Percentiles rank a stretch among this genome's conserved stretches.
These are phyloP conservation scores for Nepenthes mirabilis DNA, from an alignment of 148 eudicot species.

Conservation along the genomic window DNA sequence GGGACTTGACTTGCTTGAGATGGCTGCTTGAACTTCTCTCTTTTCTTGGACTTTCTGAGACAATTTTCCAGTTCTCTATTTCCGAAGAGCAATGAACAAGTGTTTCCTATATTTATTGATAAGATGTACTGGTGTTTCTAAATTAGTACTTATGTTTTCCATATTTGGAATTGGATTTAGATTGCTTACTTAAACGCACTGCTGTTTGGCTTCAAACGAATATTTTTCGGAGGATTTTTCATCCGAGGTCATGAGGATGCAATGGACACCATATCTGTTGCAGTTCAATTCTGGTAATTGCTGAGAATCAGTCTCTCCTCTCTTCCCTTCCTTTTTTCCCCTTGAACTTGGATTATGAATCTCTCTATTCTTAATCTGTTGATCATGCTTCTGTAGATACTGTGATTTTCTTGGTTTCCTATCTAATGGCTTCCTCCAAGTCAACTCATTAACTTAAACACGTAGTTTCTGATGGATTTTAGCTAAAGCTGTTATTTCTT, in stretches of 20 bases:
- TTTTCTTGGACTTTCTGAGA: no score
- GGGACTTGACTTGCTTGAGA: no score
- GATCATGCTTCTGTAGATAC: no score
- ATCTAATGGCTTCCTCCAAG: no score
- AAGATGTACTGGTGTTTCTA: neutral
- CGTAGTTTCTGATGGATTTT: neutral
- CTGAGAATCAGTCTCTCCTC: neutral
- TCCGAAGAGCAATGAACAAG: neutral
- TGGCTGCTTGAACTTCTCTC: no score
- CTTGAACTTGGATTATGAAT: neutral
- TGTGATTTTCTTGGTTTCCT: no score
- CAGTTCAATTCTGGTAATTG: constrained; percentile 82
- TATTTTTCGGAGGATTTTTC: constrained; percentile 94
- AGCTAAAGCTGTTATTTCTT: neutral
- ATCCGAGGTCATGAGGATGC: constrained; percentile 85
- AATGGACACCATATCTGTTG: constrained; percentile 97
- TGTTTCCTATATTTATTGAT: neutral
- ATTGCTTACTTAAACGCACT: constrained; percentile 86
- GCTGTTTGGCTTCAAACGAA: constrained; percentile 74
- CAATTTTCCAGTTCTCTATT: neutral
- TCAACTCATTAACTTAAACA: no score
- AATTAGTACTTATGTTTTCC: neutral
- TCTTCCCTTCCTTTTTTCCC: neutral
- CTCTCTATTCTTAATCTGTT: no score
- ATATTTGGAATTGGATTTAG: constrained; percentile 22